Conservation (phyloP, 139 green algal species). For the Haematococcus lacustris region DNA sequence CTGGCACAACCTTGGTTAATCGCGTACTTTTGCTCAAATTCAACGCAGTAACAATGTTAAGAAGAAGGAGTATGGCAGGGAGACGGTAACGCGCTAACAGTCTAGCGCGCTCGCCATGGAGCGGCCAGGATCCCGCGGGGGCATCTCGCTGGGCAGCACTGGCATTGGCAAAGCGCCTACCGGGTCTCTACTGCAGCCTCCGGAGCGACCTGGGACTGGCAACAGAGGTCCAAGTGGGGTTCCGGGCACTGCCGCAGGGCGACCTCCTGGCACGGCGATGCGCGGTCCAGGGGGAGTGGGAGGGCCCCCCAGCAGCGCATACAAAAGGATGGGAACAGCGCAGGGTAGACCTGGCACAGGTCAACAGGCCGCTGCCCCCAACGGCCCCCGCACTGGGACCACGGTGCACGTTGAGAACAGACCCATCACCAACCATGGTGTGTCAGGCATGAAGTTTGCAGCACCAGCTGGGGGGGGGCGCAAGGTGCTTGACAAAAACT, state of each 20-base stretch:
- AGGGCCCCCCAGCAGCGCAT: slow-evolving; percentile 28
- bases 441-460: slow-evolving; percentile 28
- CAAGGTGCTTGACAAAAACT: slow-evolving; percentile 63
- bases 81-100: too few relatives aligned
- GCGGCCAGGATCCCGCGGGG: slow-evolving; percentile 18
- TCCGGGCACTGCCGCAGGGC: not conserved
- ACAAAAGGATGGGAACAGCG: slow-evolving; percentile 32
- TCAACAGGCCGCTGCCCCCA: slow-evolving; percentile 7
- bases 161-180: slow-evolving; percentile 27
- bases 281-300: slow-evolving; percentile 2
- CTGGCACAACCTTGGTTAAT: too few relatives aligned
- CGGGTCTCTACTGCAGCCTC: slow-evolving; percentile 13
- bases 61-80: too few relatives aligned
- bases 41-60: too few relatives aligned
- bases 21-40: too few relatives aligned
- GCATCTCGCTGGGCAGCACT: not conserved
- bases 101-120: too few relatives aligned
- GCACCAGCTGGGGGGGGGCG: slow-evolving; percentile 20
- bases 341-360: slow-evolving; percentile 21
- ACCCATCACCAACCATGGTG: slow-evolving; percentile 38
- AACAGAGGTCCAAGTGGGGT: slow-evolving; percentile 5
- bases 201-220: slow-evolving; percentile 23
- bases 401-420: slow-evolving; percentile 31
- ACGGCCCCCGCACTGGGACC: slow-evolving; percentile 14
- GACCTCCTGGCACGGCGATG: slow-evolving; percentile 16